phyloP scores from a whole-genome alignment of 768 basidiomycete genomes.

The Naganishia randhawae region DNA sequence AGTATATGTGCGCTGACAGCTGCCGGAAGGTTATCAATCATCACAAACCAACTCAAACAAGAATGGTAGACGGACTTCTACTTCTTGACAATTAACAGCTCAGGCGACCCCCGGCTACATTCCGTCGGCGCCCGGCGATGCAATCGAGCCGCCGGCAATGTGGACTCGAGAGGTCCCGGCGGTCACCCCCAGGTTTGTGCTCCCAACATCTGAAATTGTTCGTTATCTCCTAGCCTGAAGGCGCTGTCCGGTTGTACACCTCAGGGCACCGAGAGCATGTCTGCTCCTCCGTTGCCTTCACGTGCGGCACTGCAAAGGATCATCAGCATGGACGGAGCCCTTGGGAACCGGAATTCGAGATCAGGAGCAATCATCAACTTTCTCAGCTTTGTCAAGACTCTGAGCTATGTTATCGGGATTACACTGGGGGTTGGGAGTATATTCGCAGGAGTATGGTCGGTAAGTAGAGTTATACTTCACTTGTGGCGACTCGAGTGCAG shows the following conservation, averaged over 20 bases:
- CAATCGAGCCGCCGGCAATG: neutral
- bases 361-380: constrained; percentile 14
- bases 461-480: constrained; percentile 27
- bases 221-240: no score
- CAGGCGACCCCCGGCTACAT: no score
- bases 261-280: neutral
- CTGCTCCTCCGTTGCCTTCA: neutral
- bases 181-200: no score
- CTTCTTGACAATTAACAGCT: no score
- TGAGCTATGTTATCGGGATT: constrained; percentile 41
- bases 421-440: constrained; percentile 37
- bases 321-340: neutral
- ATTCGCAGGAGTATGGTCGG: constrained; percentile 40
- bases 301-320: neutral
- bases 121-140: neutral
- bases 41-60: no score
- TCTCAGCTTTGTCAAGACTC: constrained; percentile 33
- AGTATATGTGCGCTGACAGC: no score
- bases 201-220: no score
- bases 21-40: no score
- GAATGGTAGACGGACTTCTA: no score
- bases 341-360: neutral
- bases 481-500: neutral
- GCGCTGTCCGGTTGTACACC: no score
- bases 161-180: no score